Conservation (phyloP, 495 filamentous ascomycete species). For the Aspergillus cristatus region DNA sequence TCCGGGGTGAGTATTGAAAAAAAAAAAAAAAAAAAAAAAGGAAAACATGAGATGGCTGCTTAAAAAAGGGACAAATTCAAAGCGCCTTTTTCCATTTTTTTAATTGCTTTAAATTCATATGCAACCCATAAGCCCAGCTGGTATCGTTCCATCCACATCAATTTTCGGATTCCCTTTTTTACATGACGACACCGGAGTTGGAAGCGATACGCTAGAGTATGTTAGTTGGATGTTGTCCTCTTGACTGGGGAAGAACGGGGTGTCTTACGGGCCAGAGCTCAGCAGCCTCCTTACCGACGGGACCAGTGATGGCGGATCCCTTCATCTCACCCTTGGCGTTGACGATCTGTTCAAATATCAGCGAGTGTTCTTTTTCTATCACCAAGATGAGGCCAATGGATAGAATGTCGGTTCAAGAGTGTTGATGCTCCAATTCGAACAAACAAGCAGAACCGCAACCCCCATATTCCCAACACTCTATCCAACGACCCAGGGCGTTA, state of each 20-base stretch:
- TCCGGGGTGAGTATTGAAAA: too few species aligned
- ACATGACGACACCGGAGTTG: constrained; percentile 99
- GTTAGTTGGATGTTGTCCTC: not conserved
- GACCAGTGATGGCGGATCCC: constrained; percentile 97
- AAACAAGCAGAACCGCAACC: too few species aligned
- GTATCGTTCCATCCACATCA: not conserved
- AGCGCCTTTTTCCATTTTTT: not conserved
- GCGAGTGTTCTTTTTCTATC: not conserved
- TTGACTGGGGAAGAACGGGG: not conserved
- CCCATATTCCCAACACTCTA: not conserved
- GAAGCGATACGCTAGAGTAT: constrained; percentile 88
- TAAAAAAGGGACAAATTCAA: not conserved
- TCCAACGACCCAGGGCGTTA: constrained; percentile 14
- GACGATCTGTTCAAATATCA: constrained; percentile 64
- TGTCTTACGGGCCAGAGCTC: constrained; percentile 94
- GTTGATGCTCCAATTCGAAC: too few species aligned
- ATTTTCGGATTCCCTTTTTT: constrained; percentile 33
- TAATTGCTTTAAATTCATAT: not conserved
- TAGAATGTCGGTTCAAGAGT: too few species aligned
- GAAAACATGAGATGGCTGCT: not conserved
- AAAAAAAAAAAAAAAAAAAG: not conserved
- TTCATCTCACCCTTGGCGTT: constrained; percentile 99
- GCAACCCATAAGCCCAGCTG: not conserved
- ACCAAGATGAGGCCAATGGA: too few species aligned
- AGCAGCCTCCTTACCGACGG: constrained; percentile 98